These are phyloP conservation scores for Ascochyta lentis DNA, from an alignment of 2,329 filamentous ascomycete species.

Conservation along the genomic window DNA sequence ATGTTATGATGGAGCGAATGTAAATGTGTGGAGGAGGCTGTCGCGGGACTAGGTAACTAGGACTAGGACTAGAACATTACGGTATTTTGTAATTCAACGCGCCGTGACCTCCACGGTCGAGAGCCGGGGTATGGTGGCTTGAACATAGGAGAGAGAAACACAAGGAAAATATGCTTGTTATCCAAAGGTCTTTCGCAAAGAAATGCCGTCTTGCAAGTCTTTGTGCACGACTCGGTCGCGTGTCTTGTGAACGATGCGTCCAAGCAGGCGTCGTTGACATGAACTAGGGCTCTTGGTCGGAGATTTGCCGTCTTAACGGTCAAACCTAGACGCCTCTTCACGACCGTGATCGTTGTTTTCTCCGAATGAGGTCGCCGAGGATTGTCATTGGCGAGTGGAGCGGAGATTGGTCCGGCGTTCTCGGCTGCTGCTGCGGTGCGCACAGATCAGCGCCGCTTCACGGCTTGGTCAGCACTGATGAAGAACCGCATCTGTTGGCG, in stretches of 20 bases:
- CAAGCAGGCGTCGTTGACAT: neutral
- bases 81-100: slow-evolving; percentile 32
- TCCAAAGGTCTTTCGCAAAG: neutral
- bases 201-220: neutral
- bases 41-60: slow-evolving; percentile 35
- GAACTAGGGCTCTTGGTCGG: slow-evolving; percentile 2
- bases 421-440: slow-evolving; percentile 1
- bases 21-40: slow-evolving; percentile 24
- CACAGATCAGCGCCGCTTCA: neutral
- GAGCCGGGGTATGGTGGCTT: slow-evolving; percentile 7
- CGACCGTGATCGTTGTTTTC: neutral
- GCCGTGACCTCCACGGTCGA: slow-evolving; percentile 28
- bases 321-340: slow-evolving; percentile 5
- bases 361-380: neutral
- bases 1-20: slow-evolving; percentile 9
- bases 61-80: slow-evolving; percentile 41
- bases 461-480: slow-evolving; percentile 2
- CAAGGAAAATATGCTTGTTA: neutral
- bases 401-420: slow-evolving; percentile 7
- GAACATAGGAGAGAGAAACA: slow-evolving; percentile 8
- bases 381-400: slow-evolving; percentile 8
- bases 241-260: neutral
- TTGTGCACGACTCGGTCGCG: neutral
- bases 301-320: slow-evolving; percentile 14
- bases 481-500: slow-evolving; percentile 3